phyloP scores from a whole-genome alignment of 192 early-diverging fungal species.

The Phycomyces blakesleeanus region DNA sequence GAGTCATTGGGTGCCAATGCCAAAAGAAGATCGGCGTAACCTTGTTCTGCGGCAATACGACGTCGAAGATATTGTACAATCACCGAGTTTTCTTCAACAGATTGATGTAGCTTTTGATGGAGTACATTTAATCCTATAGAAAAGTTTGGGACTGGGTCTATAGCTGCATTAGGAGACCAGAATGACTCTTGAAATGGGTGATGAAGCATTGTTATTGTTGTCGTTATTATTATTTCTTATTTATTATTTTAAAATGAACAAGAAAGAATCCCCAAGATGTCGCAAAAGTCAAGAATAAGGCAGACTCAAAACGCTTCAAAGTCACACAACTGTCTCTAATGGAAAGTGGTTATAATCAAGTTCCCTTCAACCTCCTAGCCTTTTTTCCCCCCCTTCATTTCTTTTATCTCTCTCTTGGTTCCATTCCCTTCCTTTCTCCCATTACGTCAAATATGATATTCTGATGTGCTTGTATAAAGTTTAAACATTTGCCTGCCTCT shows the following conservation, averaged over 20 bases:
- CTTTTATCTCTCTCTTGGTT: too few relatives aligned
- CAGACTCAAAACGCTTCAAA: too few relatives aligned
- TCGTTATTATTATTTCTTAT: too few relatives aligned
- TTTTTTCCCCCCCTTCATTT: too few relatives aligned
- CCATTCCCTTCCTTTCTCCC: too few relatives aligned
- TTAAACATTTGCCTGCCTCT: not conserved
- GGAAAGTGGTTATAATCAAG: too few relatives aligned
- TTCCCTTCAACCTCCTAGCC: too few relatives aligned
- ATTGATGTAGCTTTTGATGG: conserved; percentile 48
- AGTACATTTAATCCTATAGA: conserved; percentile 40
- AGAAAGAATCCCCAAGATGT: not conserved
- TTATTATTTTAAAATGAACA: too few relatives aligned
- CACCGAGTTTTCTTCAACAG: conserved; percentile 49
- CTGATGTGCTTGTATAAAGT: too few relatives aligned
- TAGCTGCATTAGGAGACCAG: conserved; percentile 16
- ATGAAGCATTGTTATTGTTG: conserved; percentile 2
- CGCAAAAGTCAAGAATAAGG: too few relatives aligned
- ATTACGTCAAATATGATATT: too few relatives aligned
- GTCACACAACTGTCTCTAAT: too few relatives aligned
- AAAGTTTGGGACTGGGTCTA: conserved; percentile 37
- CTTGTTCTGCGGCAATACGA: conserved; percentile 39
- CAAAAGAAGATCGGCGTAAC: conserved; percentile 28
- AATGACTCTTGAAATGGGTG: conserved; percentile 24
- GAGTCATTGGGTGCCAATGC: not conserved
- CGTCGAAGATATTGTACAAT: conserved; percentile 42